Conservation (phyloP, 2,329 filamentous ascomycete genomes). For the Pseudogymnoascus sp. region DNA sequence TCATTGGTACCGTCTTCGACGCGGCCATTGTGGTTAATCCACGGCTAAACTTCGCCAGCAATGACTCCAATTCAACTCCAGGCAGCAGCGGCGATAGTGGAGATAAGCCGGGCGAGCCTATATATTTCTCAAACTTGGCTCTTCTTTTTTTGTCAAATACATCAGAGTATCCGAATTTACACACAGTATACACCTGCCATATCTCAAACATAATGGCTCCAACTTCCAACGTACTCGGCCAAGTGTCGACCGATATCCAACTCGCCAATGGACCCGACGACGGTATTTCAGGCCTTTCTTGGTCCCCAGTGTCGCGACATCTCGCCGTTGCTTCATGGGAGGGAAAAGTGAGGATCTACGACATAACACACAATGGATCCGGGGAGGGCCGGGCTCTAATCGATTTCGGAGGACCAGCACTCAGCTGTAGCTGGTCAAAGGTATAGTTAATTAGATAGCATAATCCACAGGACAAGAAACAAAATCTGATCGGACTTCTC, state of each 20-base stretch:
- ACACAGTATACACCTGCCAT: background rate
- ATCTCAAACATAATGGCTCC: background rate
- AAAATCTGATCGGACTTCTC: constrained; percentile 1
- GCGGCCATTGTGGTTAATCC: background rate
- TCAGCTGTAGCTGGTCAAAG: constrained; percentile 81
- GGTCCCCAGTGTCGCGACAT: constrained; percentile 69
- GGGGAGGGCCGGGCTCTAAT: constrained; percentile 77
- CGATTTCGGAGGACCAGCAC: constrained; percentile 75
- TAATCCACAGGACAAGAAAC: constrained; percentile 2
- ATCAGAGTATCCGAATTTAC: background rate
- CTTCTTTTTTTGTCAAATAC: background rate
- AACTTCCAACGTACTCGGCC: constrained; percentile 64
- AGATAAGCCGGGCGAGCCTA: background rate
- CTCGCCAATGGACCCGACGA: constrained; percentile 77
- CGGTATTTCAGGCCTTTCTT: constrained; percentile 78
- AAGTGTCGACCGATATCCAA: constrained; percentile 81
- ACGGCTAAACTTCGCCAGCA: background rate
- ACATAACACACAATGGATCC: constrained; percentile 68
- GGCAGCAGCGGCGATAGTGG: background rate
- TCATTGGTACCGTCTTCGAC: background rate
- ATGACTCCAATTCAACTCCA: background rate
- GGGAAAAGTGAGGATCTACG: constrained; percentile 95
- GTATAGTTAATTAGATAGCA: constrained; percentile 40
- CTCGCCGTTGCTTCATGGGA: constrained; percentile 93
- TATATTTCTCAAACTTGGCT: background rate